A percentile compares a stretch with the other conserved stretches of the same genome.
Evolutionary conservation across 2,329 filamentous ascomycete species (phyloP).

Genomic region (Septoria linicola): DNA sequence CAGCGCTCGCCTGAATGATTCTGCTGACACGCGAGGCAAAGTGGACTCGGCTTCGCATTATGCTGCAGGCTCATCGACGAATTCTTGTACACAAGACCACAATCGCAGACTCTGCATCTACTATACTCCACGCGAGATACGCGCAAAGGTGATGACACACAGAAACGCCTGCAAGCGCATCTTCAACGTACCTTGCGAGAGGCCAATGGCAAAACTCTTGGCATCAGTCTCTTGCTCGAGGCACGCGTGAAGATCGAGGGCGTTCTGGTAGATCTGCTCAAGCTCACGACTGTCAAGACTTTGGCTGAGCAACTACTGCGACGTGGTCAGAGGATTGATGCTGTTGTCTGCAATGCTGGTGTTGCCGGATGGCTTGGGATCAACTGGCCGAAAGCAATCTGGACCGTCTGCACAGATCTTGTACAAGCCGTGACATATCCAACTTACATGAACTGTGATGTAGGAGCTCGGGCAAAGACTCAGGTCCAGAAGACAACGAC

Average conservation of each 20-base stretch:
- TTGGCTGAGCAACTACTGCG: constrained; percentile 54
- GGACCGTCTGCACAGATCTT: constrained; percentile 59
- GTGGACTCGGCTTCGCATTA: constrained; percentile 82
- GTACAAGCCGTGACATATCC: constrained; percentile 73
- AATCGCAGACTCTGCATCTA: constrained; percentile 69
- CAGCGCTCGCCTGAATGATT: neutral
- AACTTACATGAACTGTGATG: constrained; percentile 65
- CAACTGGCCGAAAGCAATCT: constrained; percentile 63
- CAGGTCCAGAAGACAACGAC: constrained; percentile 46
- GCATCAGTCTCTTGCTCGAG: constrained; percentile 43
- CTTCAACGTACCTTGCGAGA: constrained; percentile 50
- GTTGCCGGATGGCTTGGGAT: constrained; percentile 84
- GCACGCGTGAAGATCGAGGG: constrained; percentile 53
- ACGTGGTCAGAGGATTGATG: constrained; percentile 69
- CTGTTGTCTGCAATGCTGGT: constrained; percentile 81
- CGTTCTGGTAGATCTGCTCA: constrained; percentile 59
- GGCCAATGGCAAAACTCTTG: constrained; percentile 38
- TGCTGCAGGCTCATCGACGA: constrained; percentile 85
- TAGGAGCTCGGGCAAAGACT: constrained; percentile 55
- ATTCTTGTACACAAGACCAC: constrained; percentile 69
- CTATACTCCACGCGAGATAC: constrained; percentile 79
- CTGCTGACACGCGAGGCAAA: constrained; percentile 41
- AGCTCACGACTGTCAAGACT: constrained; percentile 55
- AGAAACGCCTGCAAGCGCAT: constrained; percentile 54
- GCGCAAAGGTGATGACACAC: constrained; percentile 72